Conservation (phyloP, 2,329 filamentous ascomycete genomes). For the Westerdykella sp. region DNA sequence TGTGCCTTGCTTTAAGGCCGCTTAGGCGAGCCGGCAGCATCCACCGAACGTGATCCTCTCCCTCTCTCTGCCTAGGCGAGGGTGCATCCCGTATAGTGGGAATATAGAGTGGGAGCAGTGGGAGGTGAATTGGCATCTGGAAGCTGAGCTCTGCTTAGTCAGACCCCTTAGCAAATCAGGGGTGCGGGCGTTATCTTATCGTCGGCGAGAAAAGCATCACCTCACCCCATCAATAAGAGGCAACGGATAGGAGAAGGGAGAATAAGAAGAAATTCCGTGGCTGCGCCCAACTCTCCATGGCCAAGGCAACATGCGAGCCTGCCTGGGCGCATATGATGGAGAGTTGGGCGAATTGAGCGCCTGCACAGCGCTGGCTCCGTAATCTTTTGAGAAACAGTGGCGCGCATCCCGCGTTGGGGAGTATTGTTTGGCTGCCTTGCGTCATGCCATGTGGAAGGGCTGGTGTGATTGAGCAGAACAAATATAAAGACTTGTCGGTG, state of each 20-base stretch:
- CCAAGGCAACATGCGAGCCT: slow-evolving; percentile 4
- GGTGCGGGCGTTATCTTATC: slow-evolving; percentile 19
- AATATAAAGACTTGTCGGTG: slow-evolving; percentile 25
- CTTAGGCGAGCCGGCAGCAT: no score
- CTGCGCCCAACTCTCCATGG: slow-evolving; percentile 1
- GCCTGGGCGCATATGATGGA: no score
- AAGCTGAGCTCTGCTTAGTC: slow-evolving; percentile 11
- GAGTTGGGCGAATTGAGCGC: slow-evolving; percentile 5
- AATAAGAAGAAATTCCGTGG: slow-evolving; percentile 1
- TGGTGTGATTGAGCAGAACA: slow-evolving; percentile 14
- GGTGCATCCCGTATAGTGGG: no score
- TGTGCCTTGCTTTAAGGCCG: no score
- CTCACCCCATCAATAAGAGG: slow-evolving; percentile 26
- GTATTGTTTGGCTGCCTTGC: slow-evolving; percentile 9
- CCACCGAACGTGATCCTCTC: no score
- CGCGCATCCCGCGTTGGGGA: slow-evolving; percentile 23
- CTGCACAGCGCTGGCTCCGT: slow-evolving; percentile 9
- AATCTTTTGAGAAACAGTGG: slow-evolving; percentile 5
- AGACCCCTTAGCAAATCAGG: slow-evolving; percentile 24
- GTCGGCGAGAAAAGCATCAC: slow-evolving; percentile 19
- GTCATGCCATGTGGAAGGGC: slow-evolving; percentile 6
- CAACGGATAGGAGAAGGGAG: slow-evolving; percentile 4
- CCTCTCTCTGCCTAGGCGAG: no score
- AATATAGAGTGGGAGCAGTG: no score
- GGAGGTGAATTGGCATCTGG: no score